Evolutionary conservation across 164 flowering plant genomes (phyloP).

Genomic region (Vitis riparia): DNA sequence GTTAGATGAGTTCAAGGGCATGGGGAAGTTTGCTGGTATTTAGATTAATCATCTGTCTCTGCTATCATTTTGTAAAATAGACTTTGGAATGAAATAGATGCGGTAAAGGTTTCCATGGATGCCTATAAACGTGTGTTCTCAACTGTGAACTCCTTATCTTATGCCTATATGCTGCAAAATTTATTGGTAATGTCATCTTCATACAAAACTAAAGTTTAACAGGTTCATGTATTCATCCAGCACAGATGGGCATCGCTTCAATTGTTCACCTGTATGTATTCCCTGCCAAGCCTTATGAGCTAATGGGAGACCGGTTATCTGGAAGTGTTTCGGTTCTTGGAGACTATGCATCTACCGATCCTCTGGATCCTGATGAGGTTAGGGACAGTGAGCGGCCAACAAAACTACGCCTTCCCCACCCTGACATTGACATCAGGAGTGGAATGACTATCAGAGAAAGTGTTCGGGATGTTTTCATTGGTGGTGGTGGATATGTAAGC

Average conservation of each 20-base stretch:
- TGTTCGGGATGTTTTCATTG: slow-evolving; percentile 85
- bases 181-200: not conserved
- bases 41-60: no score
- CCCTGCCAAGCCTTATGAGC: slow-evolving; percentile 86
- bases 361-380: slow-evolving; percentile 94
- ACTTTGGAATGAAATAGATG: not conserved
- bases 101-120: not conserved
- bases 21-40: no score
- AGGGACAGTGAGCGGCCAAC: slow-evolving; percentile 96
- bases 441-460: slow-evolving; percentile 87
- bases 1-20: no score
- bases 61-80: not conserved
- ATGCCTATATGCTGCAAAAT: not conserved
- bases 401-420: slow-evolving; percentile 86
- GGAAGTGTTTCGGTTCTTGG: slow-evolving; percentile 89
- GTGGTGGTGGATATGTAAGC: slow-evolving; percentile 91
- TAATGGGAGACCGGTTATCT: slow-evolving; percentile 73
- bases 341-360: slow-evolving; percentile 86
- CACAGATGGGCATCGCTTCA: slow-evolving; percentile 98
- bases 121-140: no score
- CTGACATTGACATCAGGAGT: slow-evolving; percentile 54
- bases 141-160: not conserved
- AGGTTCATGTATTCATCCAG: slow-evolving; percentile 58
- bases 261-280: slow-evolving; percentile 89
- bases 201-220: slow-evolving; percentile 32